Conservation (phyloP, 345 rosid species). For the Acer saccharum region DNA sequence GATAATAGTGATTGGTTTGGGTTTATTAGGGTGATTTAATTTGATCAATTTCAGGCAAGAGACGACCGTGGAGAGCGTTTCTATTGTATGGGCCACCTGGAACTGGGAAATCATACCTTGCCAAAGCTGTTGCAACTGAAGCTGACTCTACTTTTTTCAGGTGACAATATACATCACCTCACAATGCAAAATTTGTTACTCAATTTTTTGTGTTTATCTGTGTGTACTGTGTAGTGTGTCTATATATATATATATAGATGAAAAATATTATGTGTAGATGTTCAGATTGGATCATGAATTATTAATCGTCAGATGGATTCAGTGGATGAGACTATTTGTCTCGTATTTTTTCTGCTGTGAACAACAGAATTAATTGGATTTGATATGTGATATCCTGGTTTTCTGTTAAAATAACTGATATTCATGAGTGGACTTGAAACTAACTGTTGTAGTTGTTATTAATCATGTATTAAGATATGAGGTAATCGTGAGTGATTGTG, state of each 20-base stretch:
- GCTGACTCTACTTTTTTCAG: conserved; percentile 95
- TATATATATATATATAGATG: too few species aligned
- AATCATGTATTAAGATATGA: background rate
- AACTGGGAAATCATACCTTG: conserved; percentile 92
- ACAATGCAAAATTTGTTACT: background rate
- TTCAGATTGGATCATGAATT: too few species aligned
- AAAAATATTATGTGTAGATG: too few species aligned
- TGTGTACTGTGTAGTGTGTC: background rate
- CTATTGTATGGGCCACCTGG: conserved; percentile 95
- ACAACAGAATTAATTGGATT: too few species aligned
- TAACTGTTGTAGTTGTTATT: background rate
- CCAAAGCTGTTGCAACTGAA: conserved; percentile 97
- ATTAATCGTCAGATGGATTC: too few species aligned
- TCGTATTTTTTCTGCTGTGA: too few species aligned
- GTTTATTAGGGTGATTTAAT: background rate
- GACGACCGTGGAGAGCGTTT: conserved; percentile 93
- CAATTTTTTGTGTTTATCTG: background rate
- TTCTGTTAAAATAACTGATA: too few species aligned
- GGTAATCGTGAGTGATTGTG: background rate
- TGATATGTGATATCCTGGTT: too few species aligned
- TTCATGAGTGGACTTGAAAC: background rate
- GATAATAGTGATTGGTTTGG: background rate
- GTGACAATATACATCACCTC: conserved; percentile 33
- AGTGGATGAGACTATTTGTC: too few species aligned
- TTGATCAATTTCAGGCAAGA: conserved; percentile 62